Percentiles rank a stretch among this genome's conserved stretches.
Evolutionary conservation across 345 rosid genomes (phyloP).

Genomic region (Chamaenerion angustifolium): DNA sequence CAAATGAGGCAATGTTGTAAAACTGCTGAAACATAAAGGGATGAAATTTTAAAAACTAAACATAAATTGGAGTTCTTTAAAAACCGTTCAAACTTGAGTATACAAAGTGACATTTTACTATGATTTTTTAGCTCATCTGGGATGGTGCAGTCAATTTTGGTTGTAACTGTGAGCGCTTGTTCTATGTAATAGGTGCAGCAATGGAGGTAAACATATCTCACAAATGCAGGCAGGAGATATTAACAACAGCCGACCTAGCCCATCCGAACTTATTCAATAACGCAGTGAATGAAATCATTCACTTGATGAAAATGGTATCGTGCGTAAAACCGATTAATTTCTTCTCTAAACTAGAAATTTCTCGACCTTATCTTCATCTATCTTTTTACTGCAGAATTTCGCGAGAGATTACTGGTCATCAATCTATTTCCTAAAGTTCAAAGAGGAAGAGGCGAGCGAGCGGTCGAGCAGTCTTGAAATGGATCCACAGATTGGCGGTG

Average conservation of each 20-base stretch:
- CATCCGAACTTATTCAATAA: constrained; percentile 50
- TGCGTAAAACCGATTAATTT: too few relatives aligned
- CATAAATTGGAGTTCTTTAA: too few relatives aligned
- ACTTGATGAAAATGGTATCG: constrained; percentile 66
- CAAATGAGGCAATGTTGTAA: too few relatives aligned
- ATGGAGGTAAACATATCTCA: constrained; percentile 89
- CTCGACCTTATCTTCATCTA: background rate
- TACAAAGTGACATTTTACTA: too few relatives aligned
- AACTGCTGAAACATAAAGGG: too few relatives aligned
- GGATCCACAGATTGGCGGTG: constrained; percentile 32
- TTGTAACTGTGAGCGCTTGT: background rate
- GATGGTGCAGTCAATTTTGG: background rate
- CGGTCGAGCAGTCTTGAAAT: constrained; percentile 24
- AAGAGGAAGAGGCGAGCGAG: constrained; percentile 39
- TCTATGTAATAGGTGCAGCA: constrained; percentile 36
- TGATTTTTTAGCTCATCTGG: too few relatives aligned
- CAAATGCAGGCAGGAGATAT: constrained; percentile 52
- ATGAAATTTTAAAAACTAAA: too few relatives aligned
- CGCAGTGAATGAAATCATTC: constrained; percentile 59
- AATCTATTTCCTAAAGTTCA: constrained; percentile 58
- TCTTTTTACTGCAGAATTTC: constrained; percentile 37
- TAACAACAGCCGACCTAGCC: constrained; percentile 47
- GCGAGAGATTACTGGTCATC: constrained; percentile 79
- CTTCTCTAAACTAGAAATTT: background rate
- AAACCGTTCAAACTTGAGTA: too few relatives aligned